A percentile compares a stretch with the other conserved stretches of the same genome.
Evolutionary conservation across 768 basidiomycete genomes (phyloP).

Genomic region (Trametes maxima): DNA sequence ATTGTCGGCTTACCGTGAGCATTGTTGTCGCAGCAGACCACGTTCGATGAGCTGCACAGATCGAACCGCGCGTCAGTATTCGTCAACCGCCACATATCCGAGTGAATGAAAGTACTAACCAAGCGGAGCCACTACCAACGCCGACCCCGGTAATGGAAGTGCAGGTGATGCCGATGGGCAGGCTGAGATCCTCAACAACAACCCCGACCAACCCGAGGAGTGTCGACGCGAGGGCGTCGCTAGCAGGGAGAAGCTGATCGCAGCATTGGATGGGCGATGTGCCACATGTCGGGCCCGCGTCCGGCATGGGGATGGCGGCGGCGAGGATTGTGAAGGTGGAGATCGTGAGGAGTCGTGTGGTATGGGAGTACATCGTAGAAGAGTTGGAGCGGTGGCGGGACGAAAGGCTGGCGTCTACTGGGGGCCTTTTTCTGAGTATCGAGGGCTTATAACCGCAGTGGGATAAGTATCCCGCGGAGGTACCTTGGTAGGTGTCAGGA

Average conservation of each 20-base stretch:
- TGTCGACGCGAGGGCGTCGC: neutral
- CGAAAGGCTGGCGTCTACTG: too few relatives aligned
- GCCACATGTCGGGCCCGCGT: neutral
- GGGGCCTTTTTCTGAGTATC: too few relatives aligned
- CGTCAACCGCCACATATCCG: neutral
- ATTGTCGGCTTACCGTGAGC: neutral
- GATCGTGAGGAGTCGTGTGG: neutral
- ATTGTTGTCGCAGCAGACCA: slow-evolving; percentile 15
- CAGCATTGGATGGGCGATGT: slow-evolving; percentile 11
- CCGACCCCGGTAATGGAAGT: neutral
- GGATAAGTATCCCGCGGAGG: too few relatives aligned
- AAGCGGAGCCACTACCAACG: neutral
- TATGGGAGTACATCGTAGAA: too few relatives aligned
- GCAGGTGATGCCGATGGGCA: slow-evolving; percentile 1
- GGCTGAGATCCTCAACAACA: neutral
- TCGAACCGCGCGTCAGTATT: neutral
- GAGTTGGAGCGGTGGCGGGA: too few relatives aligned
- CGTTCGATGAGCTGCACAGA: neutral
- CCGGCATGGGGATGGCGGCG: slow-evolving; percentile 9
- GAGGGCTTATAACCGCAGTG: too few relatives aligned
- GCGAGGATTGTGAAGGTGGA: slow-evolving; percentile 9
- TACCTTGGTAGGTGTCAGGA: too few relatives aligned
- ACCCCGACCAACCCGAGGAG: neutral
- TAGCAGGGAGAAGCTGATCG: neutral
- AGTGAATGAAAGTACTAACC: neutral